Conservation (phyloP, 768 basidiomycete species). For the Lentinus tigrinus region DNA sequence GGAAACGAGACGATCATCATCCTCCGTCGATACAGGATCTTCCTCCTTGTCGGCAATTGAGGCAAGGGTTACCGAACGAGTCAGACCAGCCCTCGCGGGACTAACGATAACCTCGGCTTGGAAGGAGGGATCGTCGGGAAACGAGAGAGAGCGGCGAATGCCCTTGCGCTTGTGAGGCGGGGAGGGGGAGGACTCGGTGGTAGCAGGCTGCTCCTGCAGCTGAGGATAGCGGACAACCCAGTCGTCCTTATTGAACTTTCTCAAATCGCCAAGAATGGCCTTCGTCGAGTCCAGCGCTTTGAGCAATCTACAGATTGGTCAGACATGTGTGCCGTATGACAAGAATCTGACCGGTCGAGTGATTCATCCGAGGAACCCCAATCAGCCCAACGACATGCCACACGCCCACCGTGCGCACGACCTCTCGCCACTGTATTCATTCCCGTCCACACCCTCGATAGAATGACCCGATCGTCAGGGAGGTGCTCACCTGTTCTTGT, state of each 20-base stretch:
- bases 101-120: slow-evolving; percentile 66
- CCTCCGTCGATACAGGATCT: slow-evolving; percentile 30
- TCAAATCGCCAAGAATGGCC: slow-evolving; percentile 65
- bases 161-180: slow-evolving; percentile 35
- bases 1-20: slow-evolving; percentile 36
- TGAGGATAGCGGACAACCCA: slow-evolving; percentile 92
- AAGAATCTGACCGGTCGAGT: not conserved
- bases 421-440: no score
- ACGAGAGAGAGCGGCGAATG: slow-evolving; percentile 71
- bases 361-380: not conserved
- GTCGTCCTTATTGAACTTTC: slow-evolving; percentile 77
- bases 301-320: slow-evolving; percentile 52
- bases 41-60: slow-evolving; percentile 49
- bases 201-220: slow-evolving; percentile 47
- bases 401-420: no score
- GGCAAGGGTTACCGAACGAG: slow-evolving; percentile 60
- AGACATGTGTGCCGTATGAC: not conserved
- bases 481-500: slow-evolving; percentile 66
- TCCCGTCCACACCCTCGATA: no score
- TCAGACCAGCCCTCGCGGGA: slow-evolving; percentile 45
- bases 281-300: slow-evolving; percentile 75
- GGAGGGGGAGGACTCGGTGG: slow-evolving; percentile 29
- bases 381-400: no score
- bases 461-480: not conserved
- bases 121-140: slow-evolving; percentile 77